Conservation (phyloP, 225 moss, liverwort and hornwort species). For the Polytrichum commune region DNA sequence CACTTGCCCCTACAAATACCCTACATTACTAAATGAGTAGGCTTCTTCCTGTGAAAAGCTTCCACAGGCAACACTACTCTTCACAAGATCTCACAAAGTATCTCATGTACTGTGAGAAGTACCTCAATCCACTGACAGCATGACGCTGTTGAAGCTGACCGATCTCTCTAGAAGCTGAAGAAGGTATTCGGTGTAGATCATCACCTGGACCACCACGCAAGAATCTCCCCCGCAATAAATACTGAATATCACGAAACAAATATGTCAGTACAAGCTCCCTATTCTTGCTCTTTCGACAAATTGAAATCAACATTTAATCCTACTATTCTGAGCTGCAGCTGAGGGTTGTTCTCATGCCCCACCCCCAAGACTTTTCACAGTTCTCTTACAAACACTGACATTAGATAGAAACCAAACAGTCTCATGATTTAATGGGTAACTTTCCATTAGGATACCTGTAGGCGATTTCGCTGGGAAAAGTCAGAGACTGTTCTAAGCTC, state of each 20-base stretch:
- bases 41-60: too few species aligned
- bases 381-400: background rate
- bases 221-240: constrained; percentile 68
- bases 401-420: background rate
- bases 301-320: too few species aligned
- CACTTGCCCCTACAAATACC: too few species aligned
- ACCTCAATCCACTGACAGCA: constrained; percentile 82
- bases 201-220: constrained; percentile 40
- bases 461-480: constrained; percentile 67
- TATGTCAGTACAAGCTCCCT: constrained; percentile 3
- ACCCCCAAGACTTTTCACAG: background rate
- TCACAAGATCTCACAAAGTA: too few species aligned
- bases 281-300: too few species aligned
- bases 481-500: constrained; percentile 71
- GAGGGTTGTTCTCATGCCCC: too few species aligned
- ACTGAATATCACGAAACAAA: constrained; percentile 29
- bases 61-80: too few species aligned
- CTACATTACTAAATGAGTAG: too few species aligned
- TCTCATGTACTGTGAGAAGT: background rate
- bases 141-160: constrained; percentile 73
- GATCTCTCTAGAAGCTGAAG: constrained; percentile 73
- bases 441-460: constrained; percentile 48
- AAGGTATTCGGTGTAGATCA: constrained; percentile 50
- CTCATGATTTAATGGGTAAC: background rate
- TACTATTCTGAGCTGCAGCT: too few species aligned